Base-by-base conservation (phyloP, 345 rosid species). In the Mallotus nudiflorus region DNA sequence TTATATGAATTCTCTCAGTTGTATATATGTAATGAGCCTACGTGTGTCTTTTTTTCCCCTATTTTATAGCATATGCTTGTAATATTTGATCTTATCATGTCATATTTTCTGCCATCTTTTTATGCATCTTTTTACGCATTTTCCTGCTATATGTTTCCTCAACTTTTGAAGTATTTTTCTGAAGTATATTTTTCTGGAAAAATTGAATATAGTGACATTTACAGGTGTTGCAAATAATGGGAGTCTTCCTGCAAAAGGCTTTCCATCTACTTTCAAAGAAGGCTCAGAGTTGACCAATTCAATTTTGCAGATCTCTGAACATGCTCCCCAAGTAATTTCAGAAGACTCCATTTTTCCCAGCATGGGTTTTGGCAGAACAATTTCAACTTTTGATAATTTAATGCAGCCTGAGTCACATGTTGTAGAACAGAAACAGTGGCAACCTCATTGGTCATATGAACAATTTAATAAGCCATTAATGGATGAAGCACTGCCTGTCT, bases 401-500 rank as follows among this genome's bases (percentile, higher is more conserved):
- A 49, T 19, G 56, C 64, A 76, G 69, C 51, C 62, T 64, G 55
- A 59, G 35, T 25, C 55, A 19, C 57, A 56, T 16, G 25, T 58
- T 44, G 27, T 50, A 12, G 67, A 69, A 62, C 63, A 52, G 56
- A 69, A 45, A 39, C 69, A 69, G 22, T 66, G 65, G 55, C 33
- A n/a, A 49, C 65, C 66, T 65, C 59, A 55, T 31, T 70, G 42
- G 42, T 69, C 78, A 24, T 40, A 58, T 64, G 46, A 62, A 37
- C 68, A 42, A 66, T 45, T 11, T 29, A 15, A 49, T 65, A 45
- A 35, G 28, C 51, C 75, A 24, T 62, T 39, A n/a, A 56, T 65
- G 67, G 63, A 35, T 31, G 56, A 70, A 44, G 29, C 29, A 27
- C 68, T 48, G 25, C 28, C 27, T 52, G 25, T 46, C 58, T 49